Conservation (phyloP, 2,329 filamentous ascomycete genomes). For the Rhynchosporium graminicola region DNA sequence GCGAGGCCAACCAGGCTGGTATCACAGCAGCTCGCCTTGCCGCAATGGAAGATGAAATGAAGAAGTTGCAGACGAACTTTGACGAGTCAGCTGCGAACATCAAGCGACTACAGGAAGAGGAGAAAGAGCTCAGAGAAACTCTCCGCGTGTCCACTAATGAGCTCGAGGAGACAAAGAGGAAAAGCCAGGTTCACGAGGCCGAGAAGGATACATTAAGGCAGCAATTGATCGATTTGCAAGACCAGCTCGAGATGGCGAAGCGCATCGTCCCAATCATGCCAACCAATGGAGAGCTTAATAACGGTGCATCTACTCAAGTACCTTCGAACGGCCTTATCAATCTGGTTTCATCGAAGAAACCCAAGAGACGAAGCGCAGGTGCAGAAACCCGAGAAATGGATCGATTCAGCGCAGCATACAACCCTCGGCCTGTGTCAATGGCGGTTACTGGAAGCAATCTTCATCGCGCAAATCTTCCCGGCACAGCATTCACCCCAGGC, state of each 20-base stretch:
- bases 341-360: constrained; percentile 94
- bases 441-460: constrained; percentile 67
- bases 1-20: constrained; percentile 95
- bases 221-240: constrained; percentile 86
- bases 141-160: constrained; percentile 78
- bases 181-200: constrained; percentile 74
- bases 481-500: constrained; percentile 75
- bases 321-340: constrained; percentile 84
- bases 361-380: constrained; percentile 89
- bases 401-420: constrained; percentile 89
- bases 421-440: constrained; percentile 95
- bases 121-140: constrained; percentile 80
- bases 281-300: constrained; percentile 67
- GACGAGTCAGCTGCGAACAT: constrained; percentile 89
- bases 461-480: constrained; percentile 71
- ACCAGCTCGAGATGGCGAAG: constrained; percentile 87
- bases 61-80: constrained; percentile 83
- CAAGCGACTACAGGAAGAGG: constrained; percentile 93
- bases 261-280: constrained; percentile 61
- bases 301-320: constrained; percentile 59
- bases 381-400: constrained; percentile 83
- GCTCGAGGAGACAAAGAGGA: constrained; percentile 74
- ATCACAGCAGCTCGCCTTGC: constrained; percentile 88
- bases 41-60: constrained; percentile 95
- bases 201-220: constrained; percentile 85